These are phyloP conservation scores for Ceratobasidium sp. DNA, from an alignment of 1,284 basidiomycete species.

Conservation along the genomic window DNA sequence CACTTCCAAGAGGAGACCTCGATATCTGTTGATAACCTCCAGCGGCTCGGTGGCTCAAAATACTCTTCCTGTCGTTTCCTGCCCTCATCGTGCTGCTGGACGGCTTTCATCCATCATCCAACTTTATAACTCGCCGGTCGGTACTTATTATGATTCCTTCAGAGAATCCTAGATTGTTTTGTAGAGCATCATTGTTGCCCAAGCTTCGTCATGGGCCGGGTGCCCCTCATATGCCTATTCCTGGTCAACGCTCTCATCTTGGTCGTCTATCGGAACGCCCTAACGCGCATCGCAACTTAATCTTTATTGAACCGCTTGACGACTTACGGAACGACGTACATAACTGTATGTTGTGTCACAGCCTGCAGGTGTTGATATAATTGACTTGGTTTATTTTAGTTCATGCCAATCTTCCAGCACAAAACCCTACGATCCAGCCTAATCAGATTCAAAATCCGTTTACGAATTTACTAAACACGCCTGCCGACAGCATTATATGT, in stretches of 20 bases:
- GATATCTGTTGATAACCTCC: slow-evolving; percentile 39
- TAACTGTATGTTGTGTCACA: slow-evolving; percentile 4
- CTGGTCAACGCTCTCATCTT: slow-evolving; percentile 30
- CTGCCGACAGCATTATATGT: slow-evolving; percentile 34
- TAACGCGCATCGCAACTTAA: slow-evolving; percentile 24
- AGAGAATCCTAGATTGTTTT: slow-evolving; percentile 33
- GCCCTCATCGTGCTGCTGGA: slow-evolving; percentile 40
- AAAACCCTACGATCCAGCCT: slow-evolving; percentile 1
- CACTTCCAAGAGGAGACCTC: slow-evolving; percentile 23
- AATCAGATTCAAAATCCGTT: slow-evolving; percentile 32
- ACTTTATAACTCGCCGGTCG: slow-evolving; percentile 18
- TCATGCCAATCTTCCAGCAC: slow-evolving; percentile 44
- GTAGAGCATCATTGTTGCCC: slow-evolving; percentile 31
- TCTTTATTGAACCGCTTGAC: slow-evolving; percentile 34
- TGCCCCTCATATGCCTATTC: slow-evolving; percentile 39
- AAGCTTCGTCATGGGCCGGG: slow-evolving; percentile 37
- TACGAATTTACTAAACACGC: slow-evolving; percentile 20
- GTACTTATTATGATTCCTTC: slow-evolving; percentile 37
- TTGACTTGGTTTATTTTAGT: slow-evolving; percentile 22
- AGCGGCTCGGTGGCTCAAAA: slow-evolving; percentile 1
- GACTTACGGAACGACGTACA: slow-evolving; percentile 5
- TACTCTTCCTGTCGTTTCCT: slow-evolving; percentile 33
- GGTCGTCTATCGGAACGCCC: slow-evolving; percentile 35
- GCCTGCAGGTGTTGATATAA: neutral
- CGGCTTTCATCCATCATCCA: slow-evolving; percentile 39